Conservation (phyloP, 2,329 filamentous ascomycete genomes). For the Dothidotthia symphoricarpi region DNA sequence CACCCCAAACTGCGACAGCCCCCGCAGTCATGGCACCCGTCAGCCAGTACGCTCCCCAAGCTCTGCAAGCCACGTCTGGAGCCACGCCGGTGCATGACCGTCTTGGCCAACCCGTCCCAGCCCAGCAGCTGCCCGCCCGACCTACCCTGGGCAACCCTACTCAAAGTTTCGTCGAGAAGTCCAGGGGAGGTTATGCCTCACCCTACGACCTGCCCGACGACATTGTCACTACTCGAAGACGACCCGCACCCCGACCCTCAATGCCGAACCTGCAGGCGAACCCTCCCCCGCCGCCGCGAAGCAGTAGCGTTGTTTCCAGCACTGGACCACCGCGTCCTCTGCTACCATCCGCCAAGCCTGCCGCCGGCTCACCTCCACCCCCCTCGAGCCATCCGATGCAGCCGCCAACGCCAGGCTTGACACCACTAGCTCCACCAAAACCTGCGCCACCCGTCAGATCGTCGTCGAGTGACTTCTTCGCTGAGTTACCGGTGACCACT, state of each 20-base stretch:
- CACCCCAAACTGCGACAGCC: slow-evolving; percentile 31
- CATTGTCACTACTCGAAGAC: slow-evolving; percentile 69
- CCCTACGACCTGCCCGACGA: slow-evolving; percentile 95
- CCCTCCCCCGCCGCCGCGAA: slow-evolving; percentile 60
- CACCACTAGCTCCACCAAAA: slow-evolving; percentile 23
- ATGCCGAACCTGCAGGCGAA: slow-evolving; percentile 41
- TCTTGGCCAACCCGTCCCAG: slow-evolving; percentile 27
- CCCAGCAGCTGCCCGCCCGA: slow-evolving; percentile 40
- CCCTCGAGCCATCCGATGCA: slow-evolving; percentile 41
- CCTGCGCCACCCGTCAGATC: slow-evolving; percentile 29
- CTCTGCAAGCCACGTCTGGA: slow-evolving; percentile 51
- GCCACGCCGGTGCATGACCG: slow-evolving; percentile 34
- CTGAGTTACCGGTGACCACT: slow-evolving; percentile 47
- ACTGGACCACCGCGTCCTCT: slow-evolving; percentile 19
- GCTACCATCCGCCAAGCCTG: slow-evolving; percentile 34
- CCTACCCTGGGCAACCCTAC: slow-evolving; percentile 52
- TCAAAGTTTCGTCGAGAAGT: slow-evolving; percentile 85
- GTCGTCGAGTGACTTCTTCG: slow-evolving; percentile 47
- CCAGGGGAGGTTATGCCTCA: slow-evolving; percentile 88
- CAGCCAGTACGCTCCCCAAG: slow-evolving; percentile 53
- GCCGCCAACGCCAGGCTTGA: slow-evolving; percentile 31
- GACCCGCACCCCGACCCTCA: slow-evolving; percentile 32
- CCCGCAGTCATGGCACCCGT: slow-evolving; percentile 20
- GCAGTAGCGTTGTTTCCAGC: slow-evolving; percentile 54
- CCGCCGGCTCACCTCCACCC: slow-evolving; percentile 42